phyloP scores from a whole-genome alignment of 164 flowering plant genomes.

The Macadamia tetraphylla region DNA sequence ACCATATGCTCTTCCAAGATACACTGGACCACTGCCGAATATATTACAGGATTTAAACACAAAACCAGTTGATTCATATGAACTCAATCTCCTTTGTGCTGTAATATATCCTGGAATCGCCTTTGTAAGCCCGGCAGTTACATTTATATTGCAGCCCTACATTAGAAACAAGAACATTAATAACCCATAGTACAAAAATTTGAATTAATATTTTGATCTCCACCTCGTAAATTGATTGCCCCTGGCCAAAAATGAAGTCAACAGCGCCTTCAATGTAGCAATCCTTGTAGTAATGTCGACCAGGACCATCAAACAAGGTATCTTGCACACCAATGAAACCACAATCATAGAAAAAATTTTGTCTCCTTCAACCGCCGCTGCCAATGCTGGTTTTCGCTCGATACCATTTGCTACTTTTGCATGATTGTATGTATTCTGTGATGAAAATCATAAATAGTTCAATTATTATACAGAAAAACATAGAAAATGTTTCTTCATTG shows the following conservation, averaged over 20 bases:
- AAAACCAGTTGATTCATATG: constrained; percentile 20
- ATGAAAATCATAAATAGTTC: no score
- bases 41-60: constrained; percentile 17
- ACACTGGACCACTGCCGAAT: constrained; percentile 11
- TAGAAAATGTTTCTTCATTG: no score
- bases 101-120: constrained; percentile 14
- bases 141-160: neutral
- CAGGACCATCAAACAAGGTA: constrained; percentile 23
- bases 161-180: neutral
- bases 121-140: neutral
- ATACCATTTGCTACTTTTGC: no score
- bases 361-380: constrained; percentile 26
- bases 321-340: constrained; percentile 34
- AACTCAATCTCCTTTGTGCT: constrained; percentile 18
- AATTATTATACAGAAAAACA: no score
- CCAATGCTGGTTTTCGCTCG: constrained; percentile 7
- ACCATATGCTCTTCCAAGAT: constrained; percentile 39
- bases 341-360: constrained; percentile 20
- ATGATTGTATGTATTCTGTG: constrained; percentile 2
- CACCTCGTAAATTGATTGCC: constrained; percentile 32
- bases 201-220: neutral
- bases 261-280: constrained; percentile 32
- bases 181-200: neutral
- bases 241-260: constrained; percentile 40
- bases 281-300: constrained; percentile 27